A percentile compares a stretch with the other conserved stretches of the same genome.
Conservation (phyloP, 176 grass and related monocot genomes). For the Eragrostis nindensis region DNA sequence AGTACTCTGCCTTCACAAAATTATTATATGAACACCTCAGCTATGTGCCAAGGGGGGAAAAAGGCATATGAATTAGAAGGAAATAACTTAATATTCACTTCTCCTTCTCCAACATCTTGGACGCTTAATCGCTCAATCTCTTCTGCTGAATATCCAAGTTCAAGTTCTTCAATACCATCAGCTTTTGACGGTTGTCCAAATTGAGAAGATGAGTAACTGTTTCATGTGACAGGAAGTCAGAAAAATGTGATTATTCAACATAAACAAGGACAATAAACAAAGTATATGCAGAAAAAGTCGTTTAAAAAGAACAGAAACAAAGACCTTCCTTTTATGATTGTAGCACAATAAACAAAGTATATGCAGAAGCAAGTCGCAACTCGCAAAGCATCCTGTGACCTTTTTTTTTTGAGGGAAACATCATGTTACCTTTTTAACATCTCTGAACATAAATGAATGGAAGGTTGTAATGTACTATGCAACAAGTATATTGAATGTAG, state of each 20-base stretch:
- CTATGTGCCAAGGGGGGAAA: neutral
- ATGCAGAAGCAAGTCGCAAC: neutral
- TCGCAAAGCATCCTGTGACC: no score
- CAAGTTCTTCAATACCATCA: conserved; percentile 49
- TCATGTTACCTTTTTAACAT: neutral
- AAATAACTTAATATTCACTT: conserved; percentile 93
- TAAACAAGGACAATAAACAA: neutral
- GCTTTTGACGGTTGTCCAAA: conserved; percentile 59
- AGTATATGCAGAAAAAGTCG: neutral
- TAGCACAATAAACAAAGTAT: neutral
- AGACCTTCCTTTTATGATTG: neutral
- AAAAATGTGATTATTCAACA: neutral
- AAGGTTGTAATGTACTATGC: neutral
- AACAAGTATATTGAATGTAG: conserved; percentile 1
- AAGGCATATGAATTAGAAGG: conserved; percentile 16
- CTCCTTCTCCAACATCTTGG: conserved; percentile 90
- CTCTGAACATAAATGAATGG: neutral
- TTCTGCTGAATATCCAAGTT: conserved; percentile 59
- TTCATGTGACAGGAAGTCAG: conserved; percentile 35
- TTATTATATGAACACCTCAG: neutral
- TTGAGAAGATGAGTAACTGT: conserved; percentile 88
- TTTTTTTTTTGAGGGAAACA: no score
- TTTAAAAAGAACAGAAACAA: no score
- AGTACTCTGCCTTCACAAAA: conserved; percentile 21
- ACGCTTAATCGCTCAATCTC: conserved; percentile 66